phyloP scores from a whole-genome alignment of 2,329 filamentous ascomycete species.

The Fusarium hostae region DNA sequence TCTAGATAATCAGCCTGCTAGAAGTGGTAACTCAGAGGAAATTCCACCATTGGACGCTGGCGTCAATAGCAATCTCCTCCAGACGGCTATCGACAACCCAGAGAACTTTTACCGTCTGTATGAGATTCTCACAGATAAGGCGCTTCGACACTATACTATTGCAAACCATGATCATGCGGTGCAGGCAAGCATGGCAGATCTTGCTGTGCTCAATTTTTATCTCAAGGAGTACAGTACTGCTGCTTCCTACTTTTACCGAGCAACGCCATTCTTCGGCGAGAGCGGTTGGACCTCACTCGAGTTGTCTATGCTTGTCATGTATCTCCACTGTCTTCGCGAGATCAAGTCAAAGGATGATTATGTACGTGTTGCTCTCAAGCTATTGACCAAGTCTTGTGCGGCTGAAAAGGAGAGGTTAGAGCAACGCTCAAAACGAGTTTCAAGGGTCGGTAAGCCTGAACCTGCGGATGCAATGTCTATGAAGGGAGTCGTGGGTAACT shows the following conservation, averaged over 20 bases:
- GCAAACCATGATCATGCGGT: conserved; percentile 82
- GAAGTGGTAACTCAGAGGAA: conserved; percentile 18
- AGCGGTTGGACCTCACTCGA: conserved; percentile 84
- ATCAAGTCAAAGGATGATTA: conserved; percentile 83
- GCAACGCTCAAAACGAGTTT: conserved; percentile 47
- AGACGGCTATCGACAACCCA: conserved; percentile 68
- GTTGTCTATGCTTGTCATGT: conserved; percentile 85
- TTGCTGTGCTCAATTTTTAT: conserved; percentile 85
- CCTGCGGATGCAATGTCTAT: conserved; percentile 53
- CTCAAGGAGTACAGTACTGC: conserved; percentile 79
- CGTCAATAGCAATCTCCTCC: conserved; percentile 62
- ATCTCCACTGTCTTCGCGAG: conserved; percentile 82
- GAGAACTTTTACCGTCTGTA: conserved; percentile 75
- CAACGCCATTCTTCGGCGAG: conserved; percentile 82
- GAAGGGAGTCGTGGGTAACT: conserved; percentile 59
- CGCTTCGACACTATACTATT: conserved; percentile 83
- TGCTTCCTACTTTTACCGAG: conserved; percentile 79
- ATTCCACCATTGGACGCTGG: conserved; percentile 47
- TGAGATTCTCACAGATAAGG: conserved; percentile 83
- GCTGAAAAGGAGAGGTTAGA: conserved; percentile 62
- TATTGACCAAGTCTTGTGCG: conserved; percentile 74
- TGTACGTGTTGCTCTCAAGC: conserved; percentile 76
- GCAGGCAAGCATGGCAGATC: conserved; percentile 81
- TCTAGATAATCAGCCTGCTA: conserved; percentile 57
- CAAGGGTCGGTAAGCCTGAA: conserved; percentile 27